Evolutionary conservation across 495 filamentous ascomycete genomes (phyloP).

Genomic region (Penicillium ucsense): DNA sequence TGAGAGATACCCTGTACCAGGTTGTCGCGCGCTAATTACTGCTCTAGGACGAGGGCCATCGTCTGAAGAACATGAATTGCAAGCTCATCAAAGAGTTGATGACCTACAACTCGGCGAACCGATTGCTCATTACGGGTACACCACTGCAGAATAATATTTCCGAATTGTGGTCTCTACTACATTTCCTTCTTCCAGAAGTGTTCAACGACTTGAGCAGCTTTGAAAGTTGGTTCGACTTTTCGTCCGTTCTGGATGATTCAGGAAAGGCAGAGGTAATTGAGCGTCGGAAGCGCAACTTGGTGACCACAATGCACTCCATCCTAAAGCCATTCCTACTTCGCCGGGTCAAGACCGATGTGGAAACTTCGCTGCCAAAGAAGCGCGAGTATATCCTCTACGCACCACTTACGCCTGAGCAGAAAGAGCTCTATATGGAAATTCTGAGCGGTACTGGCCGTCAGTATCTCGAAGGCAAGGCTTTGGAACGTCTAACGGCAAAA

Average conservation of each 20-base stretch:
- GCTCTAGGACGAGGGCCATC: constrained; percentile 79
- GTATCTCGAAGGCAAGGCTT: constrained; percentile 76
- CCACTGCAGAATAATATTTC: constrained; percentile 93
- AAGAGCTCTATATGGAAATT: constrained; percentile 82
- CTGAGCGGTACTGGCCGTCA: constrained; percentile 66
- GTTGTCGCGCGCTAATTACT: constrained; percentile 4
- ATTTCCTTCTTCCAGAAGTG: constrained; percentile 86
- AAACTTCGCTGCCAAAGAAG: constrained; percentile 83
- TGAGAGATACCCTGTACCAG: neutral
- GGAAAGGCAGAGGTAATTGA: constrained; percentile 50
- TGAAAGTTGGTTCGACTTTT: constrained; percentile 94
- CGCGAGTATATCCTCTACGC: constrained; percentile 92
- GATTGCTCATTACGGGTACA: constrained; percentile 89
- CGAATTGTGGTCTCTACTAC: constrained; percentile 89
- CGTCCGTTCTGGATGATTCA: constrained; percentile 65
- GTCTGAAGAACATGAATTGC: constrained; percentile 94
- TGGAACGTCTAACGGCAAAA: constrained; percentile 48
- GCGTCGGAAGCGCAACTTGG: constrained; percentile 63
- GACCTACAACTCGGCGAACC: constrained; percentile 77
- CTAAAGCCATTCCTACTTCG: constrained; percentile 85
- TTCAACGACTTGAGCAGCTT: constrained; percentile 86
- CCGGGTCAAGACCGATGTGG: constrained; percentile 87
- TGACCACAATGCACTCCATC: constrained; percentile 83
- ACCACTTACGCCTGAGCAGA: constrained; percentile 76
- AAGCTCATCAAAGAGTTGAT: constrained; percentile 81